Evolutionary conservation across 306 rosid genomes (phyloP), one percentile per base, ranked within the genome.

Genomic region (Calophaca sinica): DNA sequence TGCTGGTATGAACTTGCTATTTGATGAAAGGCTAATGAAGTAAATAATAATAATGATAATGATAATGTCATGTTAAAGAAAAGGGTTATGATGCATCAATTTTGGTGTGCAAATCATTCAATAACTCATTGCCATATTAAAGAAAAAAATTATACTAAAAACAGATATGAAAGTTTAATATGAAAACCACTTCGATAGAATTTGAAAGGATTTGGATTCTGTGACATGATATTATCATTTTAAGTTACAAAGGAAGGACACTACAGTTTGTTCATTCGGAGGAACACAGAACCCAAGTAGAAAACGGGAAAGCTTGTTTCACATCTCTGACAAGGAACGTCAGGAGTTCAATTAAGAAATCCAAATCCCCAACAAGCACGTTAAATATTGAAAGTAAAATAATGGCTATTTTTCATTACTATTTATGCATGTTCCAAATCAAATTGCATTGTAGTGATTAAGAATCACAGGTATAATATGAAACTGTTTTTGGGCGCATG

Each of bases 21-120:
- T 69, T 72, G 75, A 70, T 58, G 74, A 49, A 50, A 89, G 97
- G 94, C 82, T 46, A 72, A n/a, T n/a, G n/a, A n/a, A n/a, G n/a
- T n/a, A n/a, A n/a, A n/a, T n/a, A n/a, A 75, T 3, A 20, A 20
- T 20, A 20, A 20, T 20, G 1, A 20, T 20, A 20, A 20, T 20
- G 1, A 20, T 20, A 20, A 20, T 20, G 26, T 20, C 26, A 20
- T 20, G 26, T 20, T 20, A 20, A 20, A 20, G 26, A 20, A 20
- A 20, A 20, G 26, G 26, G 26, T 1, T 20, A 20, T 20, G 32
- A 6, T 15, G 59, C 0, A 52, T 44, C 49, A 3, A 44, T 44
- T 44, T 44, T 9, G 49, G 59, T 15, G 59, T 8, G 4, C 31
- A 53, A 3, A 20, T 15, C 32, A 53, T 15, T 13, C 28, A 14